Conservation (phyloP, 208 protist species). For the Acanthamoeba castellanii region DNA sequence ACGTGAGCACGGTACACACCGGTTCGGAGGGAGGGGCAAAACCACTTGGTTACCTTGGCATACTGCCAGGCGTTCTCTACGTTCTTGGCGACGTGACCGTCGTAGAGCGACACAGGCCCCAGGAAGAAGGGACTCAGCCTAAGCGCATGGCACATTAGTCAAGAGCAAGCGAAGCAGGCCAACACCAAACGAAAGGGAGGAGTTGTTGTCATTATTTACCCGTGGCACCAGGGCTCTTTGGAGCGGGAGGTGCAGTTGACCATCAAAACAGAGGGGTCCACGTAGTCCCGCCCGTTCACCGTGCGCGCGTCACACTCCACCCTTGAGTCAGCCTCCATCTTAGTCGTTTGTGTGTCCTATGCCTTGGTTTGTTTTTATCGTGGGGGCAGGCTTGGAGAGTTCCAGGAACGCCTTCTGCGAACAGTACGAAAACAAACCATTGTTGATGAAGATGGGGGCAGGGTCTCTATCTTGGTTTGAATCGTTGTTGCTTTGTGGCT, state of each 20-base stretch:
- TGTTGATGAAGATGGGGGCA: too few species aligned
- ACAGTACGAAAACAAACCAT: background rate
- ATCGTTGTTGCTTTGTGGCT: background rate
- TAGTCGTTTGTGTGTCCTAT: background rate
- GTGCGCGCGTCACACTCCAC: background rate
- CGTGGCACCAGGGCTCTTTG: constrained; percentile 50
- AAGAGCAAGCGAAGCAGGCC: background rate
- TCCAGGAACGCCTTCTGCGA: background rate
- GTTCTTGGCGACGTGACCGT: constrained; percentile 4
- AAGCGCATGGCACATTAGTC: background rate
- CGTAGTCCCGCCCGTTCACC: background rate
- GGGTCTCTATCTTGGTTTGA: background rate
- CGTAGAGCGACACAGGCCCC: constrained; percentile 51
- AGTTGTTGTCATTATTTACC: background rate
- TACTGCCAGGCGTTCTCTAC: constrained; percentile 79
- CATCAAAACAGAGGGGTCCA: constrained; percentile 35
- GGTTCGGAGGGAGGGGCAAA: background rate
- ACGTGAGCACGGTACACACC: background rate
- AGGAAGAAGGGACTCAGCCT: constrained; percentile 71
- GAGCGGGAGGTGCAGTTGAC: constrained; percentile 30
- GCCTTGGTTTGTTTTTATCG: background rate
- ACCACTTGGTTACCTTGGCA: constrained; percentile 32
- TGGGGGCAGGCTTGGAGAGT: background rate
- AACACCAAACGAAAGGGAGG: background rate
- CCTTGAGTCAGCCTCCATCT: background rate